phyloP scores from a whole-genome alignment of 768 basidiomycete genomes.

The Agaricus subrufescens region DNA sequence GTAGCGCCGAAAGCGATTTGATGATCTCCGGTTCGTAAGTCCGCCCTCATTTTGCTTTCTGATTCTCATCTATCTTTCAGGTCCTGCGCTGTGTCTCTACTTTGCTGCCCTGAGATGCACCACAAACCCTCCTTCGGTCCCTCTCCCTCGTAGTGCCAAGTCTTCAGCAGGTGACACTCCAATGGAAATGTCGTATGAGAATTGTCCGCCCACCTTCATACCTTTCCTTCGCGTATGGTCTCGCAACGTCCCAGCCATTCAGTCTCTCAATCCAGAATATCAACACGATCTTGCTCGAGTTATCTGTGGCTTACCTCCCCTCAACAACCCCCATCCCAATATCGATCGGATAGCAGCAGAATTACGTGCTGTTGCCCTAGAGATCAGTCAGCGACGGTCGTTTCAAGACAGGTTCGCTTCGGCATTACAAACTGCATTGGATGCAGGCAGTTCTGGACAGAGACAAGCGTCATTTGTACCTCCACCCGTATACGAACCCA shows the following conservation, averaged over 20 bases:
- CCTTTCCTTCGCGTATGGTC: slow-evolving; percentile 76
- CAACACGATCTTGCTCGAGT: slow-evolving; percentile 82
- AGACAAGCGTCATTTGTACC: slow-evolving; percentile 55
- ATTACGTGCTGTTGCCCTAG: slow-evolving; percentile 80
- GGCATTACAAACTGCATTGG: slow-evolving; percentile 77
- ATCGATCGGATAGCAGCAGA: slow-evolving; percentile 71
- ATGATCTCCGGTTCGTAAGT: slow-evolving; percentile 69
- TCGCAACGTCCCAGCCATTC: slow-evolving; percentile 58
- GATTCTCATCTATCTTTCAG: slow-evolving; percentile 25
- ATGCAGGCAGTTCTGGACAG: slow-evolving; percentile 39
- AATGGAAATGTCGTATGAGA: slow-evolving; percentile 54
- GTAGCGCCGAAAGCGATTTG: slow-evolving; percentile 75
- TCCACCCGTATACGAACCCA: slow-evolving; percentile 58
- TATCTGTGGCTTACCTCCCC: slow-evolving; percentile 60
- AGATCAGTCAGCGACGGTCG: slow-evolving; percentile 77
- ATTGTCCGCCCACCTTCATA: slow-evolving; percentile 67
- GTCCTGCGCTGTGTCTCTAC: slow-evolving; percentile 79
- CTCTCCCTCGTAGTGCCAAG: slow-evolving; percentile 59
- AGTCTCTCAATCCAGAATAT: slow-evolving; percentile 52
- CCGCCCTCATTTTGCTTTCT: not conserved
- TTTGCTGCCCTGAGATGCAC: slow-evolving; percentile 78
- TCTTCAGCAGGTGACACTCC: slow-evolving; percentile 27
- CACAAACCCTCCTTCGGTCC: slow-evolving; percentile 75
- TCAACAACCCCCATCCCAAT: slow-evolving; percentile 36
- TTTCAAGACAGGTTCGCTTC: slow-evolving; percentile 77